Conservation (phyloP, 2,329 filamentous ascomycete species). For the Acarospora socialis region DNA sequence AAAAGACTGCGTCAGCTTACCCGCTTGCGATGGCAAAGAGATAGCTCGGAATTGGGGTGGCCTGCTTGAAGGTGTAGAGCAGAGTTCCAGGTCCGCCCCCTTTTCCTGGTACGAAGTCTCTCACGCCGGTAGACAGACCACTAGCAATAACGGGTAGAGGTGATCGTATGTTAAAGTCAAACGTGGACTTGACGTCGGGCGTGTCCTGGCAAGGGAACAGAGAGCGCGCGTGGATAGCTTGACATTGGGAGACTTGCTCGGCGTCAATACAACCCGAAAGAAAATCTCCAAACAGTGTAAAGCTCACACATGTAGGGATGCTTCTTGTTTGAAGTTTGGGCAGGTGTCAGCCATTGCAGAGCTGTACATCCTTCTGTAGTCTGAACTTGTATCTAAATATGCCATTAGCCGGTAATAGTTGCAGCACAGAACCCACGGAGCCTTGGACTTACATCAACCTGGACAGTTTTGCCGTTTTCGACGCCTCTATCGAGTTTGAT, state of each 20-base stretch:
- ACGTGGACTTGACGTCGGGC: slow-evolving; percentile 92
- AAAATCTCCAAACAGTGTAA: neutral
- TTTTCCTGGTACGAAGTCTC: slow-evolving; percentile 36
- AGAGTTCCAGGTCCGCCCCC: slow-evolving; percentile 40
- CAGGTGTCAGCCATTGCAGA: slow-evolving; percentile 85
- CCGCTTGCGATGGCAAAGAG: slow-evolving; percentile 76
- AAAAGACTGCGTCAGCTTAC: slow-evolving; percentile 15
- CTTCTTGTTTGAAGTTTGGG: slow-evolving; percentile 89
- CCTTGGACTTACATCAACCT: slow-evolving; percentile 39
- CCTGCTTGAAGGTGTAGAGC: slow-evolving; percentile 75
- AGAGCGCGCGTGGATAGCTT: slow-evolving; percentile 87
- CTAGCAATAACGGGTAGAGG: slow-evolving; percentile 83
- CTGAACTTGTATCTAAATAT: slow-evolving; percentile 49
- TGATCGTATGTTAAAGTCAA: slow-evolving; percentile 76
- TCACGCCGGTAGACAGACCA: slow-evolving; percentile 49
- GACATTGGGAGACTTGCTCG: slow-evolving; percentile 65
- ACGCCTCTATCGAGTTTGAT: slow-evolving; percentile 34
- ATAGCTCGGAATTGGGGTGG: slow-evolving; percentile 85
- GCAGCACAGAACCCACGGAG: slow-evolving; percentile 34
- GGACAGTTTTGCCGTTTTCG: slow-evolving; percentile 31
- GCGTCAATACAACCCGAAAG: slow-evolving; percentile 3
- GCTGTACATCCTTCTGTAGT: slow-evolving; percentile 85
- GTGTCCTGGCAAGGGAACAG: slow-evolving; percentile 97
- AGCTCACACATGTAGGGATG: slow-evolving; percentile 74
- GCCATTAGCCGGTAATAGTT: neutral